These are phyloP conservation scores for Deinandra increscens DNA, from an alignment of 129 eudicot species.

Conservation along the genomic window DNA sequence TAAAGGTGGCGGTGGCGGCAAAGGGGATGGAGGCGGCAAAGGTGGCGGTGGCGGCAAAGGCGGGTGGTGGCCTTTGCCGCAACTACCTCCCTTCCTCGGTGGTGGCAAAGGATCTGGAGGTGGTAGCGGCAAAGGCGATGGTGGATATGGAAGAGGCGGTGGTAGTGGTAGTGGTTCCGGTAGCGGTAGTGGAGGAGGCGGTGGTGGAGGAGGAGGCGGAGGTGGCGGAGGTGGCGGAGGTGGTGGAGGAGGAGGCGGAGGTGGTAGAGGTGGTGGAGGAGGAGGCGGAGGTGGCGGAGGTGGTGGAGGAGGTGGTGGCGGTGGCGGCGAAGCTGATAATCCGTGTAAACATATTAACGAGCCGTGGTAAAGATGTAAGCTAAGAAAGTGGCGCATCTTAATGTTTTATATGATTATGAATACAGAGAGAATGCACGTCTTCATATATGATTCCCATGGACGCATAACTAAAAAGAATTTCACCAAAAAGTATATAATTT, in stretches of 20 bases:
- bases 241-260: background rate
- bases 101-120: no score
- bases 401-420: background rate
- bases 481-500: no score
- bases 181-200: background rate
- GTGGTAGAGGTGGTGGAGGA: background rate
- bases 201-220: background rate
- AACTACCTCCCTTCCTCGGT: no score
- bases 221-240: background rate
- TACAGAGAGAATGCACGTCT: background rate
- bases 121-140: no score
- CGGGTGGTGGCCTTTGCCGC: no score
- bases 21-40: background rate
- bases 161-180: background rate
- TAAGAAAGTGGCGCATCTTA: background rate
- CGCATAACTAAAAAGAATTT: no score
- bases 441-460: no score
- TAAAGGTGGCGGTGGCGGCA: background rate
- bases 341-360: conserved; percentile 2
- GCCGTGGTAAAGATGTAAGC: background rate
- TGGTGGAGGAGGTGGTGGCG: background rate
- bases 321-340: background rate
- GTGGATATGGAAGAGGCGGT: no score
- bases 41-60: background rate
- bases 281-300: background rate